Percentiles rank a stretch among this genome's conserved stretches.
These are phyloP conservation scores for Pseudocohnilembus persalinus DNA, from an alignment of 169 alveolate genomes.

Conservation along the genomic window DNA sequence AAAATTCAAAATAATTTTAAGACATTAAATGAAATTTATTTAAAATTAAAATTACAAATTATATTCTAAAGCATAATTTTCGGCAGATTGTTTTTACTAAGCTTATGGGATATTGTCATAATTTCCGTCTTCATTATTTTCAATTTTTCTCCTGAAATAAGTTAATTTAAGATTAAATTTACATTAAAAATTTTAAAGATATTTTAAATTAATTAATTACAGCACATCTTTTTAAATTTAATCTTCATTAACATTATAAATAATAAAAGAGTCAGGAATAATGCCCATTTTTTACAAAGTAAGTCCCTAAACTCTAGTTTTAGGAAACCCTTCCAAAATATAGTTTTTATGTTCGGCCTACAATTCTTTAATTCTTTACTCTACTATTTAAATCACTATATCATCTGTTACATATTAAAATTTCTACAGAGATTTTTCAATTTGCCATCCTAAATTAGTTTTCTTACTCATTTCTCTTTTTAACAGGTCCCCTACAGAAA, in stretches of 20 bases:
- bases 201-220: slow-evolving; percentile 4
- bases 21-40: neutral
- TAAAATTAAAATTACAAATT: slow-evolving; percentile 12
- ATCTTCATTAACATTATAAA: slow-evolving; percentile 64
- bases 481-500: slow-evolving; percentile 75
- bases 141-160: slow-evolving; percentile 8
- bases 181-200: neutral
- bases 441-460: slow-evolving; percentile 66
- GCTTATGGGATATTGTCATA: slow-evolving; percentile 5
- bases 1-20: neutral
- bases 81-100: neutral
- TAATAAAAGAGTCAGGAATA: slow-evolving; percentile 80
- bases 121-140: neutral
- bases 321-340: slow-evolving; percentile 91
- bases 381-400: slow-evolving; percentile 72
- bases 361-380: slow-evolving; percentile 61
- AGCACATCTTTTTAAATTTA: slow-evolving; percentile 32
- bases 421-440: slow-evolving; percentile 60
- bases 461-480: slow-evolving; percentile 77
- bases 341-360: slow-evolving; percentile 78
- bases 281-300: slow-evolving; percentile 80
- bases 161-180: neutral
- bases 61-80: slow-evolving; percentile 40
- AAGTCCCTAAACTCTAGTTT: slow-evolving; percentile 84
- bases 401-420: slow-evolving; percentile 79